Evolutionary conservation across 805 yeast genomes (phyloP), one percentile per base, ranked within the genome.

Genomic region (Lipomyces chichibuensis): DNA sequence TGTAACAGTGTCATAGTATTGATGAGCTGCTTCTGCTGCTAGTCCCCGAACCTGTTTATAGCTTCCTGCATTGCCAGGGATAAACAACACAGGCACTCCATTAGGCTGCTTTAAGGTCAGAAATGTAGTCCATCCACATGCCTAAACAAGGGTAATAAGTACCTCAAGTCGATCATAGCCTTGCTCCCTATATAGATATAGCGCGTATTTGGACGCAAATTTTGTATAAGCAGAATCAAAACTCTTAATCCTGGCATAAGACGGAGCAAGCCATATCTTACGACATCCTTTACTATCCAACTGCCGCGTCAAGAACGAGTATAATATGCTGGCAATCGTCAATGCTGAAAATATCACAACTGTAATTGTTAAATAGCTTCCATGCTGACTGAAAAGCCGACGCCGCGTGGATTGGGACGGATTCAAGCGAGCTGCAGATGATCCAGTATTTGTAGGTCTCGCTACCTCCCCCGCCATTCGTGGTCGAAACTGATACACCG

Each of bases 1-100:
- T 69, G 70, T 57, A 17, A 75, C 56, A 62, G 75, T 76, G 2
- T 83, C 83, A 70, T 80, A 83, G 71, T 80, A 88, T 2, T 84
- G 72, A 54, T 83, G 82, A 1, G 97, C 84, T 29, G 90, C 81
- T 71, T 89, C 89, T 0, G 98, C 87, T 0, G 98, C 98, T n/a
- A 94, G 84, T 0, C 97, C 91, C 62, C 99, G 81, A 9, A 86
- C 96, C 77, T 95, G 99, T 71, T 87, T 85, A 77, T 86, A 92
- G 65, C 96, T 88, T 0, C 99, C 99, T 0, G 99, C 99, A 75
- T 96, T 95, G 0, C 99, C 99, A 0, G 99, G 99, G 53, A 96
- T 89, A 77, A 95, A 95, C 17, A 95, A 79, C 1, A 92, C 92
- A 0, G 99, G 99, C 1, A 90, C 84, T 0, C 98, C 98, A 63